Conservation (phyloP, 495 filamentous ascomycete genomes). For the Hyaloscypha bicolor region DNA sequence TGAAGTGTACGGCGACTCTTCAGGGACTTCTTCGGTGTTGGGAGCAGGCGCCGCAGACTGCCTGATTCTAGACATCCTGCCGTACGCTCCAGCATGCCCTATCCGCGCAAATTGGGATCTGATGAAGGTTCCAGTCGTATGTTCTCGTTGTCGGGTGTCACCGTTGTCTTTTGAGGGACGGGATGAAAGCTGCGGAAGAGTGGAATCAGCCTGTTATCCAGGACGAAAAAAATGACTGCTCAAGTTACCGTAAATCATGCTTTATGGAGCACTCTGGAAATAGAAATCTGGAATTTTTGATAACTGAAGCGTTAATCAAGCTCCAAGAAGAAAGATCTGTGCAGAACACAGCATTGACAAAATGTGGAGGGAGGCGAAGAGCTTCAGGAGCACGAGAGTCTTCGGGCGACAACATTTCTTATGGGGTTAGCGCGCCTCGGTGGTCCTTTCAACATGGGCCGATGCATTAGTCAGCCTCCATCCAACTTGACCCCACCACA, state of each 20-base stretch:
- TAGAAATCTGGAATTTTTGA: background rate
- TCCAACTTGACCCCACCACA: constrained; percentile 13
- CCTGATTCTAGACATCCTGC: constrained; percentile 77
- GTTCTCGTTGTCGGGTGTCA: background rate
- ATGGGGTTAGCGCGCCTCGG: background rate
- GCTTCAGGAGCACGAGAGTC: background rate
- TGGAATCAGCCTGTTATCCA: background rate
- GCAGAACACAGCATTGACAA: background rate
- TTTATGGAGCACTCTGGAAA: constrained; percentile 2
- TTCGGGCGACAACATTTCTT: constrained; percentile 14
- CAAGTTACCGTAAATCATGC: constrained; percentile 12
- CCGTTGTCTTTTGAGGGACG: constrained; percentile 1
- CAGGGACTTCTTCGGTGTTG: constrained; percentile 53
- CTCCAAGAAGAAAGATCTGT: background rate
- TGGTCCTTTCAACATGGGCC: background rate
- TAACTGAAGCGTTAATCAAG: background rate
- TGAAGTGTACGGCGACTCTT: constrained; percentile 63
- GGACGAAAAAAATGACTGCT: background rate
- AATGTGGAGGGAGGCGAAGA: background rate
- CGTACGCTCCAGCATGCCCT: constrained; percentile 80
- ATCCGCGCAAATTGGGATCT: constrained; percentile 13
- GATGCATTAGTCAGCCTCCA: background rate
- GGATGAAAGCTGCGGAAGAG: background rate
- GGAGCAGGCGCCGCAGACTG: constrained; percentile 66
- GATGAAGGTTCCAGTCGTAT: background rate